Conservation (phyloP, 306 rosid species). For the Fagus crenata region DNA sequence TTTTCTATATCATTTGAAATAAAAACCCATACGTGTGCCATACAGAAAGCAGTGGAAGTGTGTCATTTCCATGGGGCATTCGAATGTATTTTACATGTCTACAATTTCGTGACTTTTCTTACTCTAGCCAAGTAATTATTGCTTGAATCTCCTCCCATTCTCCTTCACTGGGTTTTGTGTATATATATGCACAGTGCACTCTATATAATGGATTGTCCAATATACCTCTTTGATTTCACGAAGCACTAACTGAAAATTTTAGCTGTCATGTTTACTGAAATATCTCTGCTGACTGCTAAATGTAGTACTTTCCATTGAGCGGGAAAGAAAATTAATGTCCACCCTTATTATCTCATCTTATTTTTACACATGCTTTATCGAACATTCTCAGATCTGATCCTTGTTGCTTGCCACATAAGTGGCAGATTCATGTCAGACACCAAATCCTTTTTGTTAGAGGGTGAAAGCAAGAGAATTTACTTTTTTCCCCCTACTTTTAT, state of each 20-base stretch:
- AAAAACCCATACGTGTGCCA: background rate
- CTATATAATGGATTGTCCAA: background rate
- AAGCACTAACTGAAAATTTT: background rate
- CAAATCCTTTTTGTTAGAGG: background rate
- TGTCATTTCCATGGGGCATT: background rate
- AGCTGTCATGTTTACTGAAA: background rate
- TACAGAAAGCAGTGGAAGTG: background rate
- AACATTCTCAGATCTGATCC: background rate
- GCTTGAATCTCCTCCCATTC: background rate
- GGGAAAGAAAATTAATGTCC: background rate
- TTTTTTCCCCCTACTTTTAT: background rate
- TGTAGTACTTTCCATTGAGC: background rate
- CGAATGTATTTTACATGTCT: background rate
- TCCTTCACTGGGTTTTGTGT: background rate
- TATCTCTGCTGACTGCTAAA: background rate
- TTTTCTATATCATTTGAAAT: slow-evolving; percentile 5
- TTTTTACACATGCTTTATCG: background rate
- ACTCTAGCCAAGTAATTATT: background rate
- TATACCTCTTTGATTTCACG: background rate
- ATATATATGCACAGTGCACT: background rate
- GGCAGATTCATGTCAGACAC: background rate
- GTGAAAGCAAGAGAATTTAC: background rate
- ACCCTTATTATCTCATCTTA: background rate
- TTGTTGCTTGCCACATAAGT: background rate
- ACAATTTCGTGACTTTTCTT: background rate